A percentile compares a stretch with the other conserved stretches of the same genome.
Conservation (phyloP, 495 filamentous ascomycete species). For the Penicillium parvum region DNA sequence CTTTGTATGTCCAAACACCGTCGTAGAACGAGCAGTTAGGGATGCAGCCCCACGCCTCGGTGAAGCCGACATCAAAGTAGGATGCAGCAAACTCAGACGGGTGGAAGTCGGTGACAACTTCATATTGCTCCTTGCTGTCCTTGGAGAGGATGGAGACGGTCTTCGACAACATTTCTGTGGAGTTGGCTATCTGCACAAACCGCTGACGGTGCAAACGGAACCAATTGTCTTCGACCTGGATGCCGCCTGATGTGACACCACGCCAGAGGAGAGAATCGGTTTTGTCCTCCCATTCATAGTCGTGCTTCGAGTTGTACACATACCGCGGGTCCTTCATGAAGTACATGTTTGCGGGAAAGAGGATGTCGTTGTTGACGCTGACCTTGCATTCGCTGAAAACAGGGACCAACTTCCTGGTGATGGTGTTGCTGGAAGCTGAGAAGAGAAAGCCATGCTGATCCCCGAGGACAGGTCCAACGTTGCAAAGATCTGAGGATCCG, state of each 20-base stretch:
- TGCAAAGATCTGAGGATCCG: slow-evolving; percentile 61
- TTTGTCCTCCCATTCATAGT: slow-evolving; percentile 41
- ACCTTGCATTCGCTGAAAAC: slow-evolving; percentile 76
- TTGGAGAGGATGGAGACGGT: slow-evolving; percentile 19
- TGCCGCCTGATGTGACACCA: slow-evolving; percentile 46
- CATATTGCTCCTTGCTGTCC: slow-evolving; percentile 17
- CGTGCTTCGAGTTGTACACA: slow-evolving; percentile 37
- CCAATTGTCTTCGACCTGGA: slow-evolving; percentile 31
- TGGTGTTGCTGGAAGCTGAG: slow-evolving; percentile 51
- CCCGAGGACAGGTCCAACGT: slow-evolving; percentile 46
- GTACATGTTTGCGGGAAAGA: slow-evolving; percentile 75
- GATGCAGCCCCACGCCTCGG: slow-evolving; percentile 34
- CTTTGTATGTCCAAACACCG: slow-evolving; percentile 23
- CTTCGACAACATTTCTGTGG: slow-evolving; percentile 45
- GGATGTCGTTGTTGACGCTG: slow-evolving; percentile 71
- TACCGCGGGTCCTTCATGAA: slow-evolving; percentile 68
- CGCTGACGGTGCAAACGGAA: slow-evolving; percentile 43
- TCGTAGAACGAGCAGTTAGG: slow-evolving; percentile 43
- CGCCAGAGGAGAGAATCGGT: slow-evolving; percentile 44
- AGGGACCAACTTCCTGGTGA: slow-evolving; percentile 53
- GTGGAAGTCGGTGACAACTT: slow-evolving; percentile 25
- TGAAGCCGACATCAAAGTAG: slow-evolving; percentile 43
- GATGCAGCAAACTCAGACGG: slow-evolving; percentile 25
- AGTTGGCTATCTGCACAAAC: slow-evolving; percentile 53
- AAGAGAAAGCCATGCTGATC: slow-evolving; percentile 68